Base-by-base conservation (phyloP, 1,284 basidiomycete genomes). In the Apiotrichum gamsii region DNA sequence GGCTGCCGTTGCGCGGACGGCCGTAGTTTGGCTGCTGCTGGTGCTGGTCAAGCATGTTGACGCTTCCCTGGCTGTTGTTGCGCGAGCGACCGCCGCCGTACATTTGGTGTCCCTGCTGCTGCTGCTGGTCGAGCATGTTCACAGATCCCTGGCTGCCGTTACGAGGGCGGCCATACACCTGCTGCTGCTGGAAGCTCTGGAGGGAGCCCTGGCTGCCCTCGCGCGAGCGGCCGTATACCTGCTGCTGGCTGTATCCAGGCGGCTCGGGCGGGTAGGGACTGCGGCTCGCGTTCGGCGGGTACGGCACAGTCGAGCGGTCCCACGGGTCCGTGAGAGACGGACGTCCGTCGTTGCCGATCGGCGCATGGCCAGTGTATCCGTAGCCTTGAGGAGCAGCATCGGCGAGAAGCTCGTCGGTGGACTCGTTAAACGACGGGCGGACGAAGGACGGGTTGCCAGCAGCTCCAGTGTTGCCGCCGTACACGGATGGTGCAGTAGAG, bases 381-480 rank as follows among this genome's bases (percentile, higher is more conserved):
- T 32, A 32, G 14, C 39, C 39, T 8, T 32, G 18, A 5, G 39
- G 39, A 13, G 39, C 39, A 9, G 39, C 30, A 9, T 23, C 31
- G 34, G 14, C 34, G 14, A 70, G 52, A 6, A 70, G 57, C 15
- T 61, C 44, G 37, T 70, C 68, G 10, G 68, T 64, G 8, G 68
- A 70, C 6, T 52, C 58, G 47, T 69, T 64, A 35, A 33, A 31
- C 13, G 9, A 3, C n/a, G n/a, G n/a, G 3, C 40, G 39, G 11
- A 36, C 25, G 28, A 29, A 39, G 18, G 30, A 31, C 19, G 8
- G 9, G 20, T 41, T 3, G 39, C 39, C 9, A 5, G 29, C 8
- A 14, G 29, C 19, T 14, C 21, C n/a, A 13, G 39, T 28, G 2
- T 29, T 32, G 8, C 8, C 21, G 14, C 13, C n/a, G 8, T 31